Percentiles rank a stretch among this genome's conserved stretches.
These are phyloP conservation scores for Rhipidocladum racemiflorum DNA, from an alignment of 176 grass and related monocot species.

Conservation along the genomic window DNA sequence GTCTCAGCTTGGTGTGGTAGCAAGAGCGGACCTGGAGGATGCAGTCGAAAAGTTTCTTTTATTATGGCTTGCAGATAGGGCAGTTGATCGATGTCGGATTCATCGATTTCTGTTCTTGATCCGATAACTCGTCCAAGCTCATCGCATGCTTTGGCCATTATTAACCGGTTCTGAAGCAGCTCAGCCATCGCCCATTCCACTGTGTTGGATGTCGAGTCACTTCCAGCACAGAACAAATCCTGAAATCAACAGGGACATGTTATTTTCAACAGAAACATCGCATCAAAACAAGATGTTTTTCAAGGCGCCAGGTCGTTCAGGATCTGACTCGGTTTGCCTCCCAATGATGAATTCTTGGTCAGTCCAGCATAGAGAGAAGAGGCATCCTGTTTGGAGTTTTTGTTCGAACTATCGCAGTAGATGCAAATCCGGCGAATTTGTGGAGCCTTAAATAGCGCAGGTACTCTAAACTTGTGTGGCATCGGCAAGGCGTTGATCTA, in stretches of 20 bases:
- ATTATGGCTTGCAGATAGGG: conserved; percentile 49
- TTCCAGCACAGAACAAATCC: conserved; percentile 53
- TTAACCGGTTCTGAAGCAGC: conserved; percentile 28
- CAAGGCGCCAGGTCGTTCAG: no score
- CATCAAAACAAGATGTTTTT: no score
- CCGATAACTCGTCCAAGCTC: conserved; percentile 33
- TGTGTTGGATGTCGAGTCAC: conserved; percentile 35
- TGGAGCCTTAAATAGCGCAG: no score
- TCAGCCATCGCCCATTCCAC: conserved; percentile 56
- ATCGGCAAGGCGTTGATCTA: no score
- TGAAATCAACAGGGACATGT: background rate
- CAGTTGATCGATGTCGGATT: conserved; percentile 21
- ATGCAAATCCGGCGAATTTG: no score
- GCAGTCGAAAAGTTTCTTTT: conserved; percentile 51
- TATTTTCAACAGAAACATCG: no score
- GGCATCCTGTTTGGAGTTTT: no score
- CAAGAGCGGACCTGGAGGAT: conserved; percentile 35
- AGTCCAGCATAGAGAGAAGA: no score
- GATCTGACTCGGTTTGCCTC: no score
- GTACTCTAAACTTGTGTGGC: no score
- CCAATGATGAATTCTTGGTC: no score
- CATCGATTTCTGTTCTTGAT: conserved; percentile 29
- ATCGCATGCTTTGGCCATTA: conserved; percentile 18
- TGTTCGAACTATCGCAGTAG: no score
- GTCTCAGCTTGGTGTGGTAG: conserved; percentile 23